Base-by-base conservation (phyloP, 1,139 yeast species). In the Pichiaceae sp. region DNA sequence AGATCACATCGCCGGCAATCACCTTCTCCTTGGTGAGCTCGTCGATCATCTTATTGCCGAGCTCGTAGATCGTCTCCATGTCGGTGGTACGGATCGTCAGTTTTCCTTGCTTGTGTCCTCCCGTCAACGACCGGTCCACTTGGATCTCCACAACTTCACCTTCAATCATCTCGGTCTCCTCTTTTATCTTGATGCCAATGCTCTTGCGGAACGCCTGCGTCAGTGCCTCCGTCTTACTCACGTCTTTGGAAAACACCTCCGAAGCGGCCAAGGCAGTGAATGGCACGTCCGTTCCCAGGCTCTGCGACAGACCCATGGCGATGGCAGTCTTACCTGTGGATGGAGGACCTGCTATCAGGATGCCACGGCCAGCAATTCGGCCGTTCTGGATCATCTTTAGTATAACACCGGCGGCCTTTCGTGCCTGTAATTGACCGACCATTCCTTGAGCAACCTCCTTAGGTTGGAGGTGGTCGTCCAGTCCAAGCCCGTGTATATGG, bases 81-180 rank as follows among this genome's bases (percentile, higher is more conserved):
- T 93, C 98, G 14, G 98, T 91, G 31, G 98, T 93, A 59, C 93
- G 87, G 56, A 93, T 89, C 19, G 98, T 93, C 53, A 93, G 72
- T 59, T 93, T 91, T 37, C 98, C 98, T 64, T 91, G 98, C 59
- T 91, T 91, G 63, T 87, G 96, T 40, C 98, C 98, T 27, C 97
- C 97, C 15, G 96, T 84, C 43, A 93, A 75, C 14, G 96, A 84
- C 57, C 97, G 77, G 62, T 91, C 99, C 49, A 93, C 89, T 64
- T 89, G 97, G 56, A 91, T 86, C 62, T 91, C 99, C 29, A 93
- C 97, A 34, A 93, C 98, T 63, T 93, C 99, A 56, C 99, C 99
- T 62, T 91, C 97, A 49, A 93, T 89, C 42, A 93, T 74, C 60
- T 93, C 98, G 4, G 96, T 89, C 59, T 91, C 97, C 62, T 93